Base-by-base conservation (phyloP, 345 rosid species). In the Boechera stricta region DNA sequence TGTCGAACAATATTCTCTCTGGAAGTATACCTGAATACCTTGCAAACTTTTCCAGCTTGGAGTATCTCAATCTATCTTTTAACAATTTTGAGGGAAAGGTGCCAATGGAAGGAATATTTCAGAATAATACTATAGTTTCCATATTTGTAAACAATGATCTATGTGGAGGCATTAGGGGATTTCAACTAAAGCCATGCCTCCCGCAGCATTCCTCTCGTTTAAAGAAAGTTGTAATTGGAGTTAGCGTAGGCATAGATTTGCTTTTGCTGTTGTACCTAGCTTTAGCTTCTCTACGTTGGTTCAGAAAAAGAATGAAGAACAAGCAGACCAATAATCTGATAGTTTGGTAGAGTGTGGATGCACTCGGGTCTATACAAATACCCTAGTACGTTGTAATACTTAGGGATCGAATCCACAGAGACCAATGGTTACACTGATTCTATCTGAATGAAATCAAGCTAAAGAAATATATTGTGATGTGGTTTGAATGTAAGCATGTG, bases 61-160 rank as follows among this genome's bases (percentile, higher is more conserved):
- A 64, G 5, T 31, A 69, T 35, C 54, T 81, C 1, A 77, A 77
- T 49, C 10, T 77, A 3, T 81, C 81, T 0, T n/a, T 47, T 4
- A 81, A 76, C 24, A 21, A 63, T 7, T 68, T 81, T 0, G 69
- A 81, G 0, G 81, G 41, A 18, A 18, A 18, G 21, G 21, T 18
- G 21, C 21, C 21, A 18, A 18, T 18, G 21, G 21, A 18, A 18
- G 73, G 84, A 52, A 35, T 38, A 10, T 81, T 81, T 9, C 3
- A 38, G 6, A 77, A 81, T 48, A 21, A 0, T 18, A 18, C 21
- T 18, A 18, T 1, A 0, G 21, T 18, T 18, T 18, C 21, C 21
- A 18, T 18, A 18, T 18, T 18, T 1, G 21, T 0, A 18, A 18
- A 18, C 21, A 18, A 18, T 18, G 21, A 18, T 18, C 45, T 4